These are phyloP conservation scores for Dorcoceras hygrometricum DNA, from an alignment of 257 asterid genomes.

Conservation along the genomic window DNA sequence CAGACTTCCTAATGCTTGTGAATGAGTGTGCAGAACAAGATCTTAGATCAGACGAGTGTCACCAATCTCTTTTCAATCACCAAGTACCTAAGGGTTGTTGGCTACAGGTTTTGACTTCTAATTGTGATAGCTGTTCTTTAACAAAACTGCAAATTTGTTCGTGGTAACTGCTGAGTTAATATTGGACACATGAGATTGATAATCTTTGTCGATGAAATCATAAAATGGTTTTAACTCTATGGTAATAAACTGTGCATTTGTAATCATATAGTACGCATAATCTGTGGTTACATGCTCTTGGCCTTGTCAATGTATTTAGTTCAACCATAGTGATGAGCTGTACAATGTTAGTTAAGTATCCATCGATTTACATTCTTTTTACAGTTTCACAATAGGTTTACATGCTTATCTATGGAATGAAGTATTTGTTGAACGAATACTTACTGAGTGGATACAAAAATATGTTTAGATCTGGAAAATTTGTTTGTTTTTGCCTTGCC, in stretches of 20 bases:
- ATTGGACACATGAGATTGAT: no score
- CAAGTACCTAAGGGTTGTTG: constrained; percentile 75
- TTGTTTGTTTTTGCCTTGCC: background rate
- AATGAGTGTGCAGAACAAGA: constrained; percentile 73
- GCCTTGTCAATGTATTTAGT: no score
- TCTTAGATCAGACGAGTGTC: constrained; percentile 93
- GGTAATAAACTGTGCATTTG: background rate
- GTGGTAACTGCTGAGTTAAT: no score
- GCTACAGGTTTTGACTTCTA: no score
- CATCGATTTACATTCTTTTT: no score
- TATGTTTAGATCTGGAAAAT: background rate
- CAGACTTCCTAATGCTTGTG: constrained; percentile 25
- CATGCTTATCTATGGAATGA: background rate
- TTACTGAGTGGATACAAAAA: background rate
- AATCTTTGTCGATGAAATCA: no score
- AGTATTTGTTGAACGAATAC: background rate
- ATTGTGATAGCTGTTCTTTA: no score
- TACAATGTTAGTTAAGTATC: background rate
- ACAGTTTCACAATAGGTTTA: background rate
- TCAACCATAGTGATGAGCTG: background rate
- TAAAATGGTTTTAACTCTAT: no score
- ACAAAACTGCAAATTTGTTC: no score
- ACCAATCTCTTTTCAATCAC: constrained; percentile 85
- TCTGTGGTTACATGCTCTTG: background rate
- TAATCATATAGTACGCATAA: no score